A percentile compares a stretch with the other conserved stretches of the same genome.
Conservation (phyloP, 331 rosid species). For the Rosa hybrid region DNA sequence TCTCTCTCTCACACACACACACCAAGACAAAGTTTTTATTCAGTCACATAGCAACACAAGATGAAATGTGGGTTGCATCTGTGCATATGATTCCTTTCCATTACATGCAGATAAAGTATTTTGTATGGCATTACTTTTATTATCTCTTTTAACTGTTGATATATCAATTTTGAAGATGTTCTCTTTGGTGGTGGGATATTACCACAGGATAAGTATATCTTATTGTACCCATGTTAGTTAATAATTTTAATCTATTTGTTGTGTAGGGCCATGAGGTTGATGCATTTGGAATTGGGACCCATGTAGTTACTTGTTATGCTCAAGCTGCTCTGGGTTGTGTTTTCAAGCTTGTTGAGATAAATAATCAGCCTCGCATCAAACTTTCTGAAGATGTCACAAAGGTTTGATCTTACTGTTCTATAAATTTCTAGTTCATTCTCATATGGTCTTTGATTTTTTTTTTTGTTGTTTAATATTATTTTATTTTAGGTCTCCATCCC, state of each 20-base stretch:
- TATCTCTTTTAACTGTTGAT: not conserved
- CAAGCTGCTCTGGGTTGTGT: conserved; percentile 99
- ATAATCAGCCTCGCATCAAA: conserved; percentile 91
- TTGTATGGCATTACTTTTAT: not conserved
- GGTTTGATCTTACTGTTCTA: conserved; percentile 49
- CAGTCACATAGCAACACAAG: too few species aligned
- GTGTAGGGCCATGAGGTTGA: conserved; percentile 97
- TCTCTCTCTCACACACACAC: not conserved
- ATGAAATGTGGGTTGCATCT: too few species aligned
- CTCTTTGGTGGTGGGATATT: not conserved
- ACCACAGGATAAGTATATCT: not conserved
- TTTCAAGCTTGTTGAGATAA: conserved; percentile 98
- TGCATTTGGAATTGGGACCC: conserved; percentile 94
- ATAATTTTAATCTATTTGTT: not conserved
- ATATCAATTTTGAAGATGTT: not conserved
- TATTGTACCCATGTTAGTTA: not conserved
- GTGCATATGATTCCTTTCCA: too few species aligned
- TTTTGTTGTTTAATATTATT: not conserved
- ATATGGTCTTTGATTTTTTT: conserved; percentile 1
- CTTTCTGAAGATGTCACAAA: conserved; percentile 98
- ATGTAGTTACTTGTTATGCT: conserved; percentile 94
- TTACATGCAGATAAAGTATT: not conserved
- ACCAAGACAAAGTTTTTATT: too few species aligned
- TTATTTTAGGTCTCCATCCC: conserved; percentile 86
- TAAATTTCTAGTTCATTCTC: conserved; percentile 24